These are phyloP conservation scores for Bacidia gigantensis DNA, from an alignment of 495 filamentous ascomycete species.

Conservation along the genomic window DNA sequence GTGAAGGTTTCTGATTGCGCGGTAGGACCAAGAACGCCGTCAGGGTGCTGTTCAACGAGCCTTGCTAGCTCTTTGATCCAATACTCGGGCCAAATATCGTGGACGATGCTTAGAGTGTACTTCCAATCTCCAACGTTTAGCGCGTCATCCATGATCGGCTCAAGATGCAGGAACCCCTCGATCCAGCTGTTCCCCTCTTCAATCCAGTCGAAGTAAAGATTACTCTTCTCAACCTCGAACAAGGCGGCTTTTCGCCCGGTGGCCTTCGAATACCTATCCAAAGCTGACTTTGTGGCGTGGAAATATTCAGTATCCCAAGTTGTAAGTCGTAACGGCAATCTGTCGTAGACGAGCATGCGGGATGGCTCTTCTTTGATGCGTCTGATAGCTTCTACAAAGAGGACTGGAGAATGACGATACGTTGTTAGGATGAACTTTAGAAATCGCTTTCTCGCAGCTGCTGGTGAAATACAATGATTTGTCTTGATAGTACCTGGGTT, in stretches of 20 bases:
- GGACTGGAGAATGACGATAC: background rate
- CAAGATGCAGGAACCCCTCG: background rate
- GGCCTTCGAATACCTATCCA: background rate
- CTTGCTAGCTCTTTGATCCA: no score
- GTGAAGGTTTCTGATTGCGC: background rate
- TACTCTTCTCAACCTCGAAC: conserved; percentile 82
- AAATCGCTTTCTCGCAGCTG: background rate
- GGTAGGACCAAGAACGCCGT: background rate
- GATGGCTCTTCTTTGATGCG: background rate
- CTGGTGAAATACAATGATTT: background rate
- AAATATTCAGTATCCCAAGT: no score
- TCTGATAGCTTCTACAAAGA: background rate
- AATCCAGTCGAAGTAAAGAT: conserved; percentile 72
- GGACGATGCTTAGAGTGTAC: no score
- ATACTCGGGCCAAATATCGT: no score
- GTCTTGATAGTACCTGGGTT: background rate
- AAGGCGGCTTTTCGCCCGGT: conserved; percentile 29
- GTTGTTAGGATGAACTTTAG: background rate
- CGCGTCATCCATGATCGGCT: background rate
- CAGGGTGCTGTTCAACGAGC: no score
- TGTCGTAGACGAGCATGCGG: no score
- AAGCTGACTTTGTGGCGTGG: background rate
- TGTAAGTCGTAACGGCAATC: no score
- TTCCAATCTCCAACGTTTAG: no score
- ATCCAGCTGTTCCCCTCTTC: conserved; percentile 56